Base-by-base conservation (phyloP, 73 alveolate genomes). In the Symbiodinium natans region DNA sequence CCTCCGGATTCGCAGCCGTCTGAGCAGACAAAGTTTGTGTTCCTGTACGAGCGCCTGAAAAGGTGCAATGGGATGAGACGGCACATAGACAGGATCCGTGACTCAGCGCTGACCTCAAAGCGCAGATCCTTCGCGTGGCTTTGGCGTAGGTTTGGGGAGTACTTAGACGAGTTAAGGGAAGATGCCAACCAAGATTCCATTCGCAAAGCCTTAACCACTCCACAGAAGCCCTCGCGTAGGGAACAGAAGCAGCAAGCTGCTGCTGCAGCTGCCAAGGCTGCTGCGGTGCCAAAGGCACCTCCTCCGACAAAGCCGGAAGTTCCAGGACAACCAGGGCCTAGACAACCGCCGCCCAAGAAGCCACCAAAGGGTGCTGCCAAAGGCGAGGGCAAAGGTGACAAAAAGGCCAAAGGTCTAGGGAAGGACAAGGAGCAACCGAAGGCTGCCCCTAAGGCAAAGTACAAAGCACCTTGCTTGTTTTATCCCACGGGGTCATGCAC, bases 391-490 rank as follows among this genome's bases (percentile, higher is more conserved):
- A 82, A 82, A 39, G 89, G 89, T 33, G 40, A 82, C 11, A 59
- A 36, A 13, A 21, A n/a, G n/a, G 19, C 10, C 27, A 52, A 52
- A 52, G 71, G 71, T 19, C 10, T 13, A 52, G 71, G 71, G 27
- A 10, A 52, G 71, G 71, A 19, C 27, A 19, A 36, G 8, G 40
- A 40, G 15, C 63, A 21, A 15, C 89, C 36, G 89, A 59, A 59
- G 68, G 63, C 36, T 82, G 89, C 8, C 19, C 10, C 71, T 25
- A 82, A 82, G 19, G 48, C 85, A 41, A 74, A 25, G 85, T 15
- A 38, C 89, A 82, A 82, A 82, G 89, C 89, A 39, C 89, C 89
- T 15, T 82, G 89, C 63, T 39, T 82, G 39, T 82, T 82, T 21
- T 82, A 39, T 59, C 56, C 68, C 11, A 54, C 36, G 23, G 89